Evolutionary conservation across 139 green algal genomes (phyloP), one percentile per base, ranked within the genome.

Genomic region (Spirogloea muscicola): DNA sequence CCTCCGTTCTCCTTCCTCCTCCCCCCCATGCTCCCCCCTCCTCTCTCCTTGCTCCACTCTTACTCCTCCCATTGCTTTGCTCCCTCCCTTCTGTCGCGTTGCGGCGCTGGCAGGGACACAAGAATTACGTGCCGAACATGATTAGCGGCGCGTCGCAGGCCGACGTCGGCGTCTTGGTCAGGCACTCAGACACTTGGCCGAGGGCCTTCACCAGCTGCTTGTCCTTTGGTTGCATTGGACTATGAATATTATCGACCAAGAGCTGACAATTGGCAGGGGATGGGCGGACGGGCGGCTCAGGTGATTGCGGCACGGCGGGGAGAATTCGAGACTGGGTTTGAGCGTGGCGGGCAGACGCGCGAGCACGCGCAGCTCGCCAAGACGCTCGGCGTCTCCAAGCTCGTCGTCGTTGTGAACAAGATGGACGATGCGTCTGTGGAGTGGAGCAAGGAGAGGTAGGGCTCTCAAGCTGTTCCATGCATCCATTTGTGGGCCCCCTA

Each of bases 361-460:
- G 84, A 88, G 82, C 84, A 88, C 64, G 84, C 84, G 37, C 84
- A 88, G 73, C 70, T 88, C 2, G 84, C 84, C 13, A 88, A 88
- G 68, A 88, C 84, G 6, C 68, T 88, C 1, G 84, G 84, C 3
- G 83, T 88, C 6, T 62, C 74, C 38, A 88, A 88, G 79, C 80
- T 88, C 2, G 66, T 88, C 55, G 78, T 88, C 2, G 79, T 87
- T 18, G 72, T 88, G n/a, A 88, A 88, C 68, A 88, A 88, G 72
- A 88, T 88, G 84, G 84, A 88, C 58, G 83, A 87, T 37, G 68
- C 83, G 10, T 76, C 43, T 29, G 59, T 85, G 64, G 79, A 90
- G 49, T 95, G 90, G 90, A 81, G 82, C 60, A 88, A 94, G 81
- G 82, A 80, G 39, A 86, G 93, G 75, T 82, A 49, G 25, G 72